Base-by-base conservation (phyloP, 768 basidiomycete species). In the Leucogyrophana mollusca region DNA sequence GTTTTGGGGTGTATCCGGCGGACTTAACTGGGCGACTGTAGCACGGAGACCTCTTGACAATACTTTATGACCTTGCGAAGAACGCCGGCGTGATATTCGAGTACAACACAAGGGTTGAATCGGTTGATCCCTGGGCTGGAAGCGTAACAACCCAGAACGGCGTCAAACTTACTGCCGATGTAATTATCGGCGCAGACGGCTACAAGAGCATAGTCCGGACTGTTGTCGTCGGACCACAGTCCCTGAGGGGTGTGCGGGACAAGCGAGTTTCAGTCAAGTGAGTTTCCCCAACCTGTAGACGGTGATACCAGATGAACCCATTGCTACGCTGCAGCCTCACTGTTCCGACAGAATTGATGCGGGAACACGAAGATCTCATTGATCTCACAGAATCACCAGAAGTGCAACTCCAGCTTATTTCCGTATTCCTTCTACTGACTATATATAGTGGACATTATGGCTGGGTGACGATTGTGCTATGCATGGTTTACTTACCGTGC, bases 111-210 rank as follows among this genome's bases (percentile, higher is more conserved):
- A 54, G 56, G 35, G 72, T 77, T 40, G 60, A 71, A 10, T 54
- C 57, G 0, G 46, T 67, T 3, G 61, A 71, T 36, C 58, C 56
- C 4, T 68, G 72, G 49, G 37, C 61, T 6, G 60, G 60, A 4
- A 37, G 33, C 0, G 52, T 63, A 3, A 61, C 65, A 7, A 67
- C 72, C 2, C 63, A 68, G 16, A 67, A 60, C 33, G 81, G 78
- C 9, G 69, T 72, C 40, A 62, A 54, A 4, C 42, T 80, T 9
- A 46, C 54, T 11, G 76, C 74, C 0, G 82, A 85, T 53, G 57
- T 83, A 20, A 60, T 85, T 33, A 68, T 85, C 4, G 82, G 78
- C 9, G 83, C 83, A 3, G 83, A 85, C 58, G 83, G 83, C 8
- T 68, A 68, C n/a, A 56, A 65, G 24, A 82, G 79, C 17, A 33